These are phyloP conservation scores for Phytophthora sojae DNA, from an alignment of 352 stramenopile genomes.

Conservation along the genomic window DNA sequence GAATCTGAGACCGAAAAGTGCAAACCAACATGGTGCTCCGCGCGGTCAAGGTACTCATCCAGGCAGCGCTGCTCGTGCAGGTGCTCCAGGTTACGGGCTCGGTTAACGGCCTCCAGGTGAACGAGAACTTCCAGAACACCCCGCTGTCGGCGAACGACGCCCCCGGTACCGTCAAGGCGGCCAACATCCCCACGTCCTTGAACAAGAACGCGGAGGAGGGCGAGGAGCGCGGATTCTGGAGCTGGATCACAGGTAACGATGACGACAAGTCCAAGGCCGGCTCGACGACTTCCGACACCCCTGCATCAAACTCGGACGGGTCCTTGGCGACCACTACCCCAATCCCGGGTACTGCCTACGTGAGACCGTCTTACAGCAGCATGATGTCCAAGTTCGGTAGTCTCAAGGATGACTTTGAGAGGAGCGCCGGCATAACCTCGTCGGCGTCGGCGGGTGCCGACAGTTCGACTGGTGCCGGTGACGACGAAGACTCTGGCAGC, in stretches of 20 bases:
- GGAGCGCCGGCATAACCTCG: background rate
- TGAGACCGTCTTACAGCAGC: conserved; percentile 10
- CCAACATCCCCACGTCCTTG: conserved; percentile 4
- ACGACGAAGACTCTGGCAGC: background rate
- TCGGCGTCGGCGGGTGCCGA: background rate
- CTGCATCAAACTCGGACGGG: background rate
- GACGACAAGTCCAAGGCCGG: background rate
- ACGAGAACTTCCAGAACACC: conserved; percentile 36
- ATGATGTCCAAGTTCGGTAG: conserved; percentile 34
- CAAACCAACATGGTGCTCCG: conserved; percentile 33
- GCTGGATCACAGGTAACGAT: conserved; percentile 16
- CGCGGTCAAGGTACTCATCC: conserved; percentile 26
- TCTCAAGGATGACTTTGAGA: conserved; percentile 14
- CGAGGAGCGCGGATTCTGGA: conserved; percentile 31
- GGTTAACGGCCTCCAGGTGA: conserved; percentile 13
- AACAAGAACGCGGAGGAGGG: conserved; percentile 17
- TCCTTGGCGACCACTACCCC: conserved; percentile 19
- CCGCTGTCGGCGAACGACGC: conserved; percentile 9
- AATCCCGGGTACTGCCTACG: conserved; percentile 16
- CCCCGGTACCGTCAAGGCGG: conserved; percentile 1
- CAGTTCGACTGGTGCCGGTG: conserved; percentile 13
- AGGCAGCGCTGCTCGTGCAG: conserved; percentile 27
- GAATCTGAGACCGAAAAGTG: conserved; percentile 23
- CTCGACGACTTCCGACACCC: background rate
- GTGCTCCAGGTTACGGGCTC: conserved; percentile 17